Evolutionary conservation across 106 monocot genomes (phyloP), one percentile per base, ranked within the genome.

Genomic region (Alisma plantagoaquatica): DNA sequence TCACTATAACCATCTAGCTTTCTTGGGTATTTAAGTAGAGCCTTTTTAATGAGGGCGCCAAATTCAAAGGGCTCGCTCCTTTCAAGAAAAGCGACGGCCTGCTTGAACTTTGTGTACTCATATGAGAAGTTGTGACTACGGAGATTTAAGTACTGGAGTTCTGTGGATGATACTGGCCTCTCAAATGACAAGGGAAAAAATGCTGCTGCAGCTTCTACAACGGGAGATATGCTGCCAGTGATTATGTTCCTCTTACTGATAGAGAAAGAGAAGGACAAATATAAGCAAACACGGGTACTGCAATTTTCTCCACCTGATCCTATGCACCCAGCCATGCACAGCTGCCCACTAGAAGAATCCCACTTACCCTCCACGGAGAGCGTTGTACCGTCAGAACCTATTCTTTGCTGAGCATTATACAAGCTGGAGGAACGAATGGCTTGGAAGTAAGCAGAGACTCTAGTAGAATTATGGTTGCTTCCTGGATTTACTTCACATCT

Each of bases 301-400:
- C 80, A 86, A 33, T 35, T 35, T 44, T 3, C n/a, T 12, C 56
- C 31, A 42, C 49, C 51, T 17, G 33, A 44, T 23, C 70, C 80
- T 11, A 76, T 46, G 51, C 85, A 86, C 10, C 76, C 80, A n/a
- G 80, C 73, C 85, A 86, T 86, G 76, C 85, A 86, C 20, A 86
- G 76, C 33, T 80, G 85, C 10, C 85, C 85, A 38, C 46, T 5
- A 19, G 65, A 52, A 17, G 76, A 65, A 53, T 62, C 66, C 85
- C 85, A 86, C 12, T 67, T 54, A 8, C 76, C 85, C 49, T 80
- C 79, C 18, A 69, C 60, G 2, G 85, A 70, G 49, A 86, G 76
- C 29, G 80, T 77, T 58, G 41, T 49, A 14, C 38, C 46, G 56
- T 41, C 55, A 31, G 80, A 69, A 4, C 76, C 73, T 2, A 63